These are phyloP conservation scores for Paxillus rubicundulus DNA, from an alignment of 768 basidiomycete species.

Conservation along the genomic window DNA sequence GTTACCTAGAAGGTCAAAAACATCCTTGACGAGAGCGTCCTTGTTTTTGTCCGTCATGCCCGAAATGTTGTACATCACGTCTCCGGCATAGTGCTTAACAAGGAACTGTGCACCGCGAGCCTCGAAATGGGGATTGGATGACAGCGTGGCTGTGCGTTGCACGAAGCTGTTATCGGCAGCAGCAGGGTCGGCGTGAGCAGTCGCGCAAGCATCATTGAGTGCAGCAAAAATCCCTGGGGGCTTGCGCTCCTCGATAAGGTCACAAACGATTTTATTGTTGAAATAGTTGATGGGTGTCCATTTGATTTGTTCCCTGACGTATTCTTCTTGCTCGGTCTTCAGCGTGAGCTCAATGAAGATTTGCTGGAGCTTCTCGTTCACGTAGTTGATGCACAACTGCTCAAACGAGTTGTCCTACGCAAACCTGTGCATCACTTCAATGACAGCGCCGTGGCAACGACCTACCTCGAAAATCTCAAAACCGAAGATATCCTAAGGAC, in stretches of 20 bases:
- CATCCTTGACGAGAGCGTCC: constrained; percentile 91
- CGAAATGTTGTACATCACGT: constrained; percentile 95
- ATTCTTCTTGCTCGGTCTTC: constrained; percentile 99
- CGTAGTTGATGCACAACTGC: constrained; percentile 99
- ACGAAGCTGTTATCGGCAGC: constrained; percentile 97
- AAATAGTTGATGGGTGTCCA: constrained; percentile 99
- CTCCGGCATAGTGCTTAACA: constrained; percentile 96
- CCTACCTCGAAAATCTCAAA: constrained; percentile 95
- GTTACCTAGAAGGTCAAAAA: constrained; percentile 81
- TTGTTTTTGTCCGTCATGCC: constrained; percentile 99
- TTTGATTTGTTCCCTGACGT: constrained; percentile 96
- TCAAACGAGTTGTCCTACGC: constrained; percentile 89
- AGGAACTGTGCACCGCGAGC: constrained; percentile 91
- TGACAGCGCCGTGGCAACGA: background rate
- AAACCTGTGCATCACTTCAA: constrained; percentile 1
- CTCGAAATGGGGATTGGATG: constrained; percentile 92
- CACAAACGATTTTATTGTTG: constrained; percentile 98
- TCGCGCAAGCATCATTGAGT: constrained; percentile 97
- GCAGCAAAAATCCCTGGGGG: constrained; percentile 98
- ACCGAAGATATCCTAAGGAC: constrained; percentile 86
- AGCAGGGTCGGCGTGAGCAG: constrained; percentile 93
- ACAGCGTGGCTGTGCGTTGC: constrained; percentile 79
- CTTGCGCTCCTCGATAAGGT: constrained; percentile 93
- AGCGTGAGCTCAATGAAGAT: constrained; percentile 99
- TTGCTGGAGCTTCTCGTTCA: constrained; percentile 99